A percentile compares a stretch with the other conserved stretches of the same genome.
phyloP scores from a whole-genome alignment of 108 stramenopile genomes.

The Mediolabrus comicus region DNA sequence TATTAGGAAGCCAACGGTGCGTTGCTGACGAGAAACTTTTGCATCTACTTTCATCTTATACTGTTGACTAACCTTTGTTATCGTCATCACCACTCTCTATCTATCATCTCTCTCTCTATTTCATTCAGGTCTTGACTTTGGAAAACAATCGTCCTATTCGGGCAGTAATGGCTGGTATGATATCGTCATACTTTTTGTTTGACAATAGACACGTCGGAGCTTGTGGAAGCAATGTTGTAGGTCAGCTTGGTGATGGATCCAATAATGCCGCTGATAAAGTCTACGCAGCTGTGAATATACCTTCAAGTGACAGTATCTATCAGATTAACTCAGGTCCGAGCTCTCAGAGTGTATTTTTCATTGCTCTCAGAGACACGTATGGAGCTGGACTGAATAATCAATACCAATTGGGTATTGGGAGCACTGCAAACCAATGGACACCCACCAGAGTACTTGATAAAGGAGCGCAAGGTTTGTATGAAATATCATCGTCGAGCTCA shows the following conservation, averaged over 20 bases:
- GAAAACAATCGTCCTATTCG: slow-evolving; percentile 30
- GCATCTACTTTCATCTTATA: too few relatives aligned
- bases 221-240: slow-evolving; percentile 32
- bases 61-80: too few relatives aligned
- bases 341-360: slow-evolving; percentile 30
- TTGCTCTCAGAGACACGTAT: background rate
- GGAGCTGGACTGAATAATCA: slow-evolving; percentile 13
- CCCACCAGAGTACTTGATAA: background rate
- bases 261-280: slow-evolving; percentile 12
- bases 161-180: slow-evolving; percentile 38
- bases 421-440: background rate
- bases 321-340: slow-evolving; percentile 29
- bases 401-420: slow-evolving; percentile 1
- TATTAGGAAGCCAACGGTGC: slow-evolving; percentile 1
- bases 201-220: slow-evolving; percentile 25
- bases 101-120: too few relatives aligned
- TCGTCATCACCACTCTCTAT: too few relatives aligned
- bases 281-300: too few relatives aligned
- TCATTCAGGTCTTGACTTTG: slow-evolving; percentile 14
- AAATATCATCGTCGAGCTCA: slow-evolving; percentile 6
- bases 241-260: slow-evolving; percentile 38
- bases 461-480: background rate
- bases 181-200: slow-evolving; percentile 34
- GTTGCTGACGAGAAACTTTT: too few relatives aligned
- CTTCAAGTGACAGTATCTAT: background rate